Percentiles rank a stretch among this genome's conserved stretches.
Conservation (phyloP, 2,329 filamentous ascomycete genomes). For the Onygenales sp. region DNA sequence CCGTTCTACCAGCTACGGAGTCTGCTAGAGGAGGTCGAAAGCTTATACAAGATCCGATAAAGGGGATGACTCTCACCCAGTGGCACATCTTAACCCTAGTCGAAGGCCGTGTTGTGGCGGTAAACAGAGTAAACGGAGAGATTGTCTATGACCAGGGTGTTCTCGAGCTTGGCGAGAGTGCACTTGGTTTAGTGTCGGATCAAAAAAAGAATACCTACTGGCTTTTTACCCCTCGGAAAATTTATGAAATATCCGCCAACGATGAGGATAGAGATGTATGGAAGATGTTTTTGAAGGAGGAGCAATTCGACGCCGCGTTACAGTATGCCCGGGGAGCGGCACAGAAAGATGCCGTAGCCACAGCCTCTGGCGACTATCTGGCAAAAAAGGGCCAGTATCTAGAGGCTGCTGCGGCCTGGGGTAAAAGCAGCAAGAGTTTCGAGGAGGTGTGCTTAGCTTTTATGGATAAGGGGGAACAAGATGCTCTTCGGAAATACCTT, state of each 20-base stretch:
- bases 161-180: slow-evolving; percentile 66
- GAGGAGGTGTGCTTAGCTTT: slow-evolving; percentile 89
- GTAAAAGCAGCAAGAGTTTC: slow-evolving; percentile 92
- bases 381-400: slow-evolving; percentile 70
- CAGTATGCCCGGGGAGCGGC: slow-evolving; percentile 69
- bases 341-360: slow-evolving; percentile 86
- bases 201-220: slow-evolving; percentile 94
- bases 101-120: slow-evolving; percentile 71
- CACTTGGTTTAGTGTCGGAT: slow-evolving; percentile 79
- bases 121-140: slow-evolving; percentile 77
- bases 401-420: slow-evolving; percentile 84
- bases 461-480: slow-evolving; percentile 81
- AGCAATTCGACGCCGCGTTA: slow-evolving; percentile 81
- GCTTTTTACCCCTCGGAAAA: slow-evolving; percentile 84
- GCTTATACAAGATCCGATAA: slow-evolving; percentile 60
- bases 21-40: slow-evolving; percentile 55
- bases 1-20: slow-evolving; percentile 62
- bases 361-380: slow-evolving; percentile 81
- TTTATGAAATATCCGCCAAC: slow-evolving; percentile 84
- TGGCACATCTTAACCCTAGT: slow-evolving; percentile 86
- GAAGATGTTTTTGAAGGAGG: slow-evolving; percentile 80
- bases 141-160: slow-evolving; percentile 83
- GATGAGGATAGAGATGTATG: slow-evolving; percentile 90
- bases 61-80: slow-evolving; percentile 75
- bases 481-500: slow-evolving; percentile 84